These are phyloP conservation scores for Ustilago nuda DNA, from an alignment of 1,284 basidiomycete genomes.

Conservation along the genomic window DNA sequence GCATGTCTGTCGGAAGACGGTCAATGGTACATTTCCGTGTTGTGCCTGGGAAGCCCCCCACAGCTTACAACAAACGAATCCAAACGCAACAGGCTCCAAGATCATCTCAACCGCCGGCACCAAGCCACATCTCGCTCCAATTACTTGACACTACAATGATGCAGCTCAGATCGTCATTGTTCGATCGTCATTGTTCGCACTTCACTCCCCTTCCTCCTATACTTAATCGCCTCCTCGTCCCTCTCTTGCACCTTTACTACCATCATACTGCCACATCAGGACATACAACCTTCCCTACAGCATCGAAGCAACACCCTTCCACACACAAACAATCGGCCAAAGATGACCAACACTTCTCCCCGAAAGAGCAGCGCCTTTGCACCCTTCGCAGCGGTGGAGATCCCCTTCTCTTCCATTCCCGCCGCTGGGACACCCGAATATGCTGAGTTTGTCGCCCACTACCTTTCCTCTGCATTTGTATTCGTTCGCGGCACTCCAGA, in stretches of 20 bases:
- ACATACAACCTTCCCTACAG: background rate
- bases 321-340: background rate
- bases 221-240: background rate
- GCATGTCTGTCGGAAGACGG: too few relatives aligned
- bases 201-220: background rate
- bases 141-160: background rate
- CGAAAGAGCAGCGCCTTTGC: background rate
- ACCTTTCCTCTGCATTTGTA: conserved; percentile 36
- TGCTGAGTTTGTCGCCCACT: conserved; percentile 32
- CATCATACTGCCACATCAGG: background rate
- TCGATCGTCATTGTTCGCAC: background rate
- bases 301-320: too few relatives aligned
- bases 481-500: conserved; percentile 29
- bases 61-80: background rate
- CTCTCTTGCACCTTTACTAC: background rate
- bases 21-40: background rate
- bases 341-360: conserved; percentile 1
- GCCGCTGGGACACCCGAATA: conserved; percentile 40
- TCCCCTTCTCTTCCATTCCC: conserved; percentile 39
- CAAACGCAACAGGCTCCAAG: background rate
- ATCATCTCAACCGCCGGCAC: background rate
- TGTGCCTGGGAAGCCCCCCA: background rate
- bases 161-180: background rate
- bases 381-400: conserved; percentile 37
- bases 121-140: background rate